phyloP scores from a whole-genome alignment of 2,329 filamentous ascomycete species.

The Blastomyces emzantsi region DNA sequence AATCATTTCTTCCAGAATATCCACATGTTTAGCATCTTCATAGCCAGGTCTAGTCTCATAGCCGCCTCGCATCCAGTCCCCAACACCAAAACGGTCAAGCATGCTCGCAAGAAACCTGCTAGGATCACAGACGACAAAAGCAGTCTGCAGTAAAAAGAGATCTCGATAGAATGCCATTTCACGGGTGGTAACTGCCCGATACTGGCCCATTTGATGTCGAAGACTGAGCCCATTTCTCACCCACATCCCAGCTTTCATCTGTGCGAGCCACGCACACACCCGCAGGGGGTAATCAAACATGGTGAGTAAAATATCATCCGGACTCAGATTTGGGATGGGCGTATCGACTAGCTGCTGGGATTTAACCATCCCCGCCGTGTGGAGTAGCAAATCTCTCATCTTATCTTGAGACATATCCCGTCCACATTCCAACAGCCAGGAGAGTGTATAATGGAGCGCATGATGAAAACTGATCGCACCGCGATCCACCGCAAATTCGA shows the following conservation, averaged over 20 bases:
- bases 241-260: slow-evolving; percentile 99
- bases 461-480: slow-evolving; percentile 97
- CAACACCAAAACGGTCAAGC: slow-evolving; percentile 83
- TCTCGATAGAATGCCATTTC: slow-evolving; percentile 93
- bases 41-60: slow-evolving; percentile 67
- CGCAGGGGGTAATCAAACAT: slow-evolving; percentile 89
- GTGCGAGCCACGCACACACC: slow-evolving; percentile 91
- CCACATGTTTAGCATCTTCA: slow-evolving; percentile 80
- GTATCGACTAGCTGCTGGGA: slow-evolving; percentile 52
- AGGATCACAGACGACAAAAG: slow-evolving; percentile 75
- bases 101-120: slow-evolving; percentile 78
- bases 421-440: slow-evolving; percentile 88
- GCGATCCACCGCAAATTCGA: slow-evolving; percentile 80
- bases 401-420: slow-evolving; percentile 62
- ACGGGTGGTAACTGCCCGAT: slow-evolving; percentile 77
- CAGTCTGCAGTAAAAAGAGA: slow-evolving; percentile 86
- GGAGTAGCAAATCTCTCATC: slow-evolving; percentile 60
- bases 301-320: slow-evolving; percentile 74
- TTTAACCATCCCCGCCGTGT: slow-evolving; percentile 50
- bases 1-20: slow-evolving; percentile 92
- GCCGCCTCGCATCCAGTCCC: slow-evolving; percentile 74
- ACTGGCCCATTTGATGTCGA: slow-evolving; percentile 88
- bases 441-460: slow-evolving; percentile 88
- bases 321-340: slow-evolving; percentile 36
- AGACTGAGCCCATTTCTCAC: slow-evolving; percentile 95